Base-by-base conservation (phyloP, 768 basidiomycete genomes). In the Psilocybe azurescens region DNA sequence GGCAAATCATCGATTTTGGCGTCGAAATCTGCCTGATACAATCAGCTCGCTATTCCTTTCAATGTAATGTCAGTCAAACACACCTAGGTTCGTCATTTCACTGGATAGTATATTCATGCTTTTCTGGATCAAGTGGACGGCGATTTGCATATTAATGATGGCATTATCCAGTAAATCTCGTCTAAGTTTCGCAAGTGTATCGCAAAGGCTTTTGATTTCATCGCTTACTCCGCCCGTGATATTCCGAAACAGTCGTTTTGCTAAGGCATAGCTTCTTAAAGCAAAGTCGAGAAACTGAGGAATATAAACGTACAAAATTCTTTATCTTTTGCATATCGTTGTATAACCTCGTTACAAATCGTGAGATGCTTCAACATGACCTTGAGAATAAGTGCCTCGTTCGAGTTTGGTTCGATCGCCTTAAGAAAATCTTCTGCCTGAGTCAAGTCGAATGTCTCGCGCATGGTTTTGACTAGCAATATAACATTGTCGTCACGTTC, bases 1-100 rank as follows among this genome's bases (percentile, higher is more conserved):
- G 57, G 57, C 14, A 58, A 49, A 49, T 58, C 57, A 20, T 48
- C 20, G 29, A 58, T 30, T 3, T 16, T 58, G 20, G 47, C 47
- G 33, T 51, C 49, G 4, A 58, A 44, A 44, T 7, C 33, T 36
- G 7, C 41, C n/a, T 20, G 41, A 44, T 5, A 20, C 20, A 20
- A 20, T 20, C 20, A 20, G 20, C 20, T 20, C 20, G 20, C 20
- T 20, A 20, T 20, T 20, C 20, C 20, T 20, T 20, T 20, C 20
- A 20, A 20, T 20, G 1, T 20, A 20, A 20, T 20, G 20, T 20
- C 20, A 20, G 14, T 44, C 11, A n/a, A 44, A n/a, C 41, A 16
- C 2, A 44, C 41, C 41, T 9, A 13, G 9, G 13, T 44, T 44
- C 13, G 9, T 44, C 11, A 16, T 9, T 5, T 44, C 41, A 44